Conservation (phyloP, 2,329 filamentous ascomycete genomes). For the Nothophoma quercina region DNA sequence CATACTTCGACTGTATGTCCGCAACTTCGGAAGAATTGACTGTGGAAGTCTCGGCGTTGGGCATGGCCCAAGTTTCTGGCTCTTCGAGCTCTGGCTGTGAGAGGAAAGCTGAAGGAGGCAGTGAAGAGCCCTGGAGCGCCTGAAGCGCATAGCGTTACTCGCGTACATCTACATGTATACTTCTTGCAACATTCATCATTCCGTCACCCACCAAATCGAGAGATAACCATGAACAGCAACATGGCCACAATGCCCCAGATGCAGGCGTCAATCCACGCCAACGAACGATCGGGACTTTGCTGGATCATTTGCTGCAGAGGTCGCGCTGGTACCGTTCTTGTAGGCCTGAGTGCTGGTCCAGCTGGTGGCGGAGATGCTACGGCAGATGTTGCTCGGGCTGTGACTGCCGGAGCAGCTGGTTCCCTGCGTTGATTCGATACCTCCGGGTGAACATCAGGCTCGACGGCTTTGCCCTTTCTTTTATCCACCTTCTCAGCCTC, state of each 20-base stretch:
- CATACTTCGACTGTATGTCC: too few relatives aligned
- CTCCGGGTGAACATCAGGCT: conserved; percentile 1
- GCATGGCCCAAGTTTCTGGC: too few relatives aligned
- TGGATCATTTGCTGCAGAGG: conserved; percentile 31
- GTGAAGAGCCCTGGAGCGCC: too few relatives aligned
- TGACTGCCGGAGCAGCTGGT: conserved; percentile 7
- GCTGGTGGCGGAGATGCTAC: neutral
- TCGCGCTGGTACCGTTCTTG: conserved; percentile 23
- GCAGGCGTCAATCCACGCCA: conserved; percentile 80
- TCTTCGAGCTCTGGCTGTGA: too few relatives aligned
- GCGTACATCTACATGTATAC: too few relatives aligned
- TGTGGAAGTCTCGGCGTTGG: too few relatives aligned
- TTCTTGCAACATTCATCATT: too few relatives aligned
- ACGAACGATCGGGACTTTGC: conserved; percentile 60
- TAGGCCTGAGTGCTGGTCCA: conserved; percentile 17
- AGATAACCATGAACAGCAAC: conserved; percentile 72
- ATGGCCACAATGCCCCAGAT: conserved; percentile 77
- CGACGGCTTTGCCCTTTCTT: conserved; percentile 29
- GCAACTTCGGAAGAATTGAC: too few relatives aligned
- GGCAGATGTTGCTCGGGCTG: neutral
- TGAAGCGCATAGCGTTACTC: too few relatives aligned
- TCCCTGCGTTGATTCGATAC: conserved; percentile 10
- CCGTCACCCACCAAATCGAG: too few relatives aligned
- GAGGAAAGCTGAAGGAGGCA: too few relatives aligned
- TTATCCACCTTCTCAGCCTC: conserved; percentile 29